Conservation (phyloP, 139 green algal species). For the Haematococcus sp. region DNA sequence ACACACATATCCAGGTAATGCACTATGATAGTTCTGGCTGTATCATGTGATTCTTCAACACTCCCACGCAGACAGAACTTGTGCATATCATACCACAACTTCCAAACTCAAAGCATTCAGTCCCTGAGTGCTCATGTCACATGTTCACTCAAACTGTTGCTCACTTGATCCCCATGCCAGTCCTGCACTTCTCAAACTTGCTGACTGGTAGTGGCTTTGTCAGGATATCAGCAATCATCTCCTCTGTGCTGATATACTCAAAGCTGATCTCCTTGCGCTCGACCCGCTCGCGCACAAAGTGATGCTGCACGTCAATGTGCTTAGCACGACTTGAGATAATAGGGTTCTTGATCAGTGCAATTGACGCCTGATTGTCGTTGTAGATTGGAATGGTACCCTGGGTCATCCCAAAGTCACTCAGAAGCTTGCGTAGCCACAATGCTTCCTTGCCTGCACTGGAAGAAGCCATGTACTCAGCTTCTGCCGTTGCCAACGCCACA, state of each 20-base stretch:
- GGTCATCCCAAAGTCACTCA: slow-evolving; percentile 16
- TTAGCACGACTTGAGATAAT: slow-evolving; percentile 22
- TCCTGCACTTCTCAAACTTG: slow-evolving; percentile 19
- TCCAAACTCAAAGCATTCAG: too few species aligned
- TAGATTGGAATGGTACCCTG: neutral
- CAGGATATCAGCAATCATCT: slow-evolving; percentile 28
- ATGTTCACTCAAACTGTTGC: too few species aligned
- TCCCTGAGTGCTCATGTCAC: too few species aligned
- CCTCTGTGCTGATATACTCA: slow-evolving; percentile 16
- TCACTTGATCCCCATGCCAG: neutral
- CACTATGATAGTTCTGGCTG: too few species aligned
- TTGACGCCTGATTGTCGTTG: slow-evolving; percentile 40
- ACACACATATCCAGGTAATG: too few species aligned
- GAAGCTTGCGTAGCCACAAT: slow-evolving; percentile 39
- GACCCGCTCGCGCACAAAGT: slow-evolving; percentile 33
- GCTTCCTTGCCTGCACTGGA: slow-evolving; percentile 40
- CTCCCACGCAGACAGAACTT: too few species aligned
- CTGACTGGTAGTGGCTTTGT: slow-evolving; percentile 26
- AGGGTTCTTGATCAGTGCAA: slow-evolving; percentile 30
- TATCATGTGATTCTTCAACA: too few species aligned
- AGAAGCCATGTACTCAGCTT: slow-evolving; percentile 50
- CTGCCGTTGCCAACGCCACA: slow-evolving; percentile 42
- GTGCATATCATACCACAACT: too few species aligned
- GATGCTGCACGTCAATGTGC: slow-evolving; percentile 44
- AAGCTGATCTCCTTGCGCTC: slow-evolving; percentile 13